Evolutionary conservation across 495 filamentous ascomycete genomes (phyloP), one percentile per base, ranked within the genome.

Genomic region (Penicillium malachiteum): DNA sequence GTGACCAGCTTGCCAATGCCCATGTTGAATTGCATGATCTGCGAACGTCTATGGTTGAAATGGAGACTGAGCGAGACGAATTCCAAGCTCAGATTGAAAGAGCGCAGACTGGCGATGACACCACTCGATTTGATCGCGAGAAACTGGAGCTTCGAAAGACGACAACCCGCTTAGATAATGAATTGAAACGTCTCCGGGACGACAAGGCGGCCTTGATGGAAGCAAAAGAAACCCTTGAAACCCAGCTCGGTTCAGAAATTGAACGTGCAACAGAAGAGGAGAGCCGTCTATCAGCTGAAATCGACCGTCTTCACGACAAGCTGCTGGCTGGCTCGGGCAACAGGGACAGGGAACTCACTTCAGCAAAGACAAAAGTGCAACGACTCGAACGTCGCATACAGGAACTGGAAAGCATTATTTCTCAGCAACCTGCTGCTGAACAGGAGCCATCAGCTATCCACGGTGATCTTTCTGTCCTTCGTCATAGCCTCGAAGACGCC

Each of bases 41-140:
- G n/a, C 78, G 78, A 44, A 67, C 73, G 17, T 74, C 80, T 1
- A 67, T 78, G 14, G 70, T 74, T 18, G 81, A 85, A 40, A 63
- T 79, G 34, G 81, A 85, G 62, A 76, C 80, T 16, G 85, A 90
- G 61, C 81, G 85, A 11, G 82, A 88, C 55, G 84, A 88, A 59
- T 65, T 89, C 14, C 80, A 83, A 46, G 75, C 65, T 49, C 81
- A 87, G 53, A 66, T 88, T 4, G 69, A 78, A 14, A 72, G 75
- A 13, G 63, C 70, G 34, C 77, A 78, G 21, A 75, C 75, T 51
- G 76, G 73, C 7, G 78, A 80, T 52, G 80, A 79, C 42, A 79
- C 77, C 8, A 80, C 79, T 56, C 78, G 71, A n/a, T 68, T 85
- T 30, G 84, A 87, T 52, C 79, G 81, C 52, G 85, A 88, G 59